These are phyloP conservation scores for Oryza nivara DNA, from an alignment of 176 grass and related monocot species.

Conservation along the genomic window DNA sequence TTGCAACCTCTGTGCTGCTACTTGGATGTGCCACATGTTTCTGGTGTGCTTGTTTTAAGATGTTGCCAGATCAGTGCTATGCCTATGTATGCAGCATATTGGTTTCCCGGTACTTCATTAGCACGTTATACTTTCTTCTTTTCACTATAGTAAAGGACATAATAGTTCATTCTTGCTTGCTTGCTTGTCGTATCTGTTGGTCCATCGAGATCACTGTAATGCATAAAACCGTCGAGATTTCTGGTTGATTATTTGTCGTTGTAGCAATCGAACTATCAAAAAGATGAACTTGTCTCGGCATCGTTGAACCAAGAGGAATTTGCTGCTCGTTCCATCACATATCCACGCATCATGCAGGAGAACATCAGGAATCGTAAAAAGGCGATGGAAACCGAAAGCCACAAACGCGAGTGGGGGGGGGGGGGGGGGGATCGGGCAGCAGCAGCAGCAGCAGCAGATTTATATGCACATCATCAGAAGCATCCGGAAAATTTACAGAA, in stretches of 20 bases:
- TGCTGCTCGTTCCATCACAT: not conserved
- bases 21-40: conserved; percentile 29
- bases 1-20: conserved; percentile 24
- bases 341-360: not conserved
- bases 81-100: not conserved
- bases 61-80: conserved; percentile 35
- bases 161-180: not conserved
- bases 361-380: not conserved
- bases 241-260: not conserved
- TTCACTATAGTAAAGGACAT: not conserved
- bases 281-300: not conserved
- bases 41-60: conserved; percentile 44
- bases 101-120: not conserved
- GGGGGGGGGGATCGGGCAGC: not conserved
- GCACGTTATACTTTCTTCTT: not conserved
- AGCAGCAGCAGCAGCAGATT: not conserved
- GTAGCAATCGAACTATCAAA: too few species aligned
- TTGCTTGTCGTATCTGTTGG: too few species aligned
- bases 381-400: not conserved
- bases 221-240: not conserved
- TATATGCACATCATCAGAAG: conserved; percentile 37
- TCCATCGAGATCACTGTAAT: not conserved
- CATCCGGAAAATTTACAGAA: conserved; percentile 16
- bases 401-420: not conserved
- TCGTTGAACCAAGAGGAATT: not conserved